Percentiles rank a stretch among this genome's conserved stretches.
Evolutionary conservation across 345 rosid genomes (phyloP).

Genomic region (Iberis pinnata): DNA sequence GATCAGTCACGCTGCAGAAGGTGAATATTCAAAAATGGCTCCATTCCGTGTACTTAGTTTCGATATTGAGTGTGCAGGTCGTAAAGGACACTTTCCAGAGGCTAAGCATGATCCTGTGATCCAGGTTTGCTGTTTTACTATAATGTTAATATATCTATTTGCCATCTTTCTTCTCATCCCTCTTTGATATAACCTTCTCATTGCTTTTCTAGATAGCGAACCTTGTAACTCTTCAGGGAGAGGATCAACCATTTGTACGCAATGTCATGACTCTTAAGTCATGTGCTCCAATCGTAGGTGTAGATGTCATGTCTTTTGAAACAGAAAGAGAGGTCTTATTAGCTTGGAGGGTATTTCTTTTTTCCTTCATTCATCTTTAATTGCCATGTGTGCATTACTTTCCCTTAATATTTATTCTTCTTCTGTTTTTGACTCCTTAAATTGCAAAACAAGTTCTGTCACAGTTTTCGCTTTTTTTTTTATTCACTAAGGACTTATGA

Average conservation of each 20-base stretch:
- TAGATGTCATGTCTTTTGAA: slow-evolving; percentile 86
- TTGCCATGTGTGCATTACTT: background rate
- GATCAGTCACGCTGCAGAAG: slow-evolving; percentile 84
- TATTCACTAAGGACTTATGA: background rate
- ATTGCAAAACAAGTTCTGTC: background rate
- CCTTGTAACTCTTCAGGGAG: slow-evolving; percentile 89
- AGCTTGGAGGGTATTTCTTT: slow-evolving; percentile 83
- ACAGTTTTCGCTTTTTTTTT: background rate
- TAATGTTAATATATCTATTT: slow-evolving; percentile 3
- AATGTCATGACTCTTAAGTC: slow-evolving; percentile 96
- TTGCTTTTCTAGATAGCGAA: slow-evolving; percentile 74
- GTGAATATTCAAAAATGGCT: slow-evolving; percentile 96
- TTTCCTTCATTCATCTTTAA: slow-evolving; percentile 15
- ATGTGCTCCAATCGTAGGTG: slow-evolving; percentile 89
- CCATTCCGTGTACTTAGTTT: slow-evolving; percentile 96
- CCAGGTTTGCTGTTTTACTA: slow-evolving; percentile 50
- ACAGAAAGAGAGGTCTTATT: slow-evolving; percentile 82
- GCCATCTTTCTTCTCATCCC: background rate
- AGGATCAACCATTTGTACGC: slow-evolving; percentile 73
- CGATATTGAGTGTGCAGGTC: slow-evolving; percentile 98
- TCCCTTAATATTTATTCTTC: background rate
- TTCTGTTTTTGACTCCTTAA: background rate
- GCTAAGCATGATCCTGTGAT: slow-evolving; percentile 95
- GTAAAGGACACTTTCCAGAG: slow-evolving; percentile 99
- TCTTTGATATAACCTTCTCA: slow-evolving; percentile 19